A percentile compares a stretch with the other conserved stretches of the same genome.
Evolutionary conservation across 2,329 filamentous ascomycete genomes (phyloP).

Genomic region (Periconia sp.): DNA sequence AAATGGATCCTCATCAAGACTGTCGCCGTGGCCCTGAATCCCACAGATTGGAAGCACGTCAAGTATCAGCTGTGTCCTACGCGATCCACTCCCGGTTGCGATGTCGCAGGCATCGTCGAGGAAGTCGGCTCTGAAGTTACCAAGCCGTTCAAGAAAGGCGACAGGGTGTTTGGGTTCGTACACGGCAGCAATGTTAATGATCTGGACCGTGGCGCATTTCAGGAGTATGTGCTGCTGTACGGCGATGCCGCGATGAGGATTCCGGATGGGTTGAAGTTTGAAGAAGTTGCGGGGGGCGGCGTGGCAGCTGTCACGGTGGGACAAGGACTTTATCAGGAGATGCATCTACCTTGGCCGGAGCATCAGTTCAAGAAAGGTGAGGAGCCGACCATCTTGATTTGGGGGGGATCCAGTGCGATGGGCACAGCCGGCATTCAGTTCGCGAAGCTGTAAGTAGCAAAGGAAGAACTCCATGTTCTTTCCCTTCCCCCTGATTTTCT

Average conservation of each 20-base stretch:
- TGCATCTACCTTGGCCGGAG: constrained; percentile 48
- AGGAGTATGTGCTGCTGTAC: constrained; percentile 53
- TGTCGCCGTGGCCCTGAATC: constrained; percentile 55
- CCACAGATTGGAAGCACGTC: constrained; percentile 58
- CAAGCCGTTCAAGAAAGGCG: constrained; percentile 48
- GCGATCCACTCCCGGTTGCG: constrained; percentile 52
- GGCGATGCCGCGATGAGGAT: constrained; percentile 49
- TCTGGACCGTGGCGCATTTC: constrained; percentile 54
- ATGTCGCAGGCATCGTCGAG: constrained; percentile 54
- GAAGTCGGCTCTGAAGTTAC: constrained; percentile 51
- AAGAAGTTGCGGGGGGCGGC: constrained; percentile 53
- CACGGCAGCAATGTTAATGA: constrained; percentile 42
- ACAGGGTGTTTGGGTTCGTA: constrained; percentile 51
- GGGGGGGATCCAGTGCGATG: constrained; percentile 52
- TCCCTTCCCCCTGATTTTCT: constrained; percentile 36
- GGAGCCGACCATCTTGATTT: constrained; percentile 46
- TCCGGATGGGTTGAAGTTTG: constrained; percentile 50
- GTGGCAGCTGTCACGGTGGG: constrained; percentile 53
- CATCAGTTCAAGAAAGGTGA: constrained; percentile 34
- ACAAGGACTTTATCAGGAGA: constrained; percentile 46
- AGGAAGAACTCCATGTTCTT: no score
- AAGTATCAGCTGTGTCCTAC: constrained; percentile 32
- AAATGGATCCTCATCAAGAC: constrained; percentile 53
- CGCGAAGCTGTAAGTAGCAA: constrained; percentile 39
- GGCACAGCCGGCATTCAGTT: constrained; percentile 52